Percentiles rank a stretch among this genome's conserved stretches.
Conservation (phyloP, 129 eudicot genomes). For the Tagetes erecta region DNA sequence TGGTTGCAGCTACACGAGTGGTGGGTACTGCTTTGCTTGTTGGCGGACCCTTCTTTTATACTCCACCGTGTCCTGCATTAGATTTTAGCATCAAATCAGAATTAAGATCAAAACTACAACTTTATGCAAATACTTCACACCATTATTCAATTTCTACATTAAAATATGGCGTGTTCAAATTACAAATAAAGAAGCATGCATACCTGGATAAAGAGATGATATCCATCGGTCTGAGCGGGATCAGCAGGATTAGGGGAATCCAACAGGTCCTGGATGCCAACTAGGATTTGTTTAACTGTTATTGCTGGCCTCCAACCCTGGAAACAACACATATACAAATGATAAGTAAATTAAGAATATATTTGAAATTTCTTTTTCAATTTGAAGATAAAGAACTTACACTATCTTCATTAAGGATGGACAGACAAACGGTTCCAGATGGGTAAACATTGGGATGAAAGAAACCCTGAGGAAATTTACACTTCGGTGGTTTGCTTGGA, state of each 20-base stretch:
- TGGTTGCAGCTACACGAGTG: constrained; percentile 43
- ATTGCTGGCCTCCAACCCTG: constrained; percentile 98
- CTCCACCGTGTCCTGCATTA: constrained; percentile 66
- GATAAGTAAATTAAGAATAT: not conserved
- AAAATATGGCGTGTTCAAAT: not conserved
- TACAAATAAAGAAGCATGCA: not conserved
- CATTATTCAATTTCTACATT: not conserved
- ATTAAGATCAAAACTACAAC: not conserved
- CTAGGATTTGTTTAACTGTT: constrained; percentile 85
- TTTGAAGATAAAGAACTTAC: constrained; percentile 44
- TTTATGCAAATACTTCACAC: not conserved
- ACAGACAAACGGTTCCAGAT: constrained; percentile 88
- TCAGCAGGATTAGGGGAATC: constrained; percentile 87
- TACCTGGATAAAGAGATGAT: constrained; percentile 91
- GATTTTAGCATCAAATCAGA: constrained; percentile 8
- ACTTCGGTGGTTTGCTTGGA: constrained; percentile 95
- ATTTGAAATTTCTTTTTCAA: not conserved
- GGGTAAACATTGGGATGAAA: constrained; percentile 97
- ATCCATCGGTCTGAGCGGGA: constrained; percentile 92
- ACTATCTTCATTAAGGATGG: constrained; percentile 88
- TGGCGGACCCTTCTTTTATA: constrained; percentile 72
- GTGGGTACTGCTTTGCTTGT: constrained; percentile 79
- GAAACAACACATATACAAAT: not conserved
- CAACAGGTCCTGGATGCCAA: constrained; percentile 91
- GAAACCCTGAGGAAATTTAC: constrained; percentile 77